Conservation (phyloP, 139 green algal genomes). For the Yamagishiella unicocca region DNA sequence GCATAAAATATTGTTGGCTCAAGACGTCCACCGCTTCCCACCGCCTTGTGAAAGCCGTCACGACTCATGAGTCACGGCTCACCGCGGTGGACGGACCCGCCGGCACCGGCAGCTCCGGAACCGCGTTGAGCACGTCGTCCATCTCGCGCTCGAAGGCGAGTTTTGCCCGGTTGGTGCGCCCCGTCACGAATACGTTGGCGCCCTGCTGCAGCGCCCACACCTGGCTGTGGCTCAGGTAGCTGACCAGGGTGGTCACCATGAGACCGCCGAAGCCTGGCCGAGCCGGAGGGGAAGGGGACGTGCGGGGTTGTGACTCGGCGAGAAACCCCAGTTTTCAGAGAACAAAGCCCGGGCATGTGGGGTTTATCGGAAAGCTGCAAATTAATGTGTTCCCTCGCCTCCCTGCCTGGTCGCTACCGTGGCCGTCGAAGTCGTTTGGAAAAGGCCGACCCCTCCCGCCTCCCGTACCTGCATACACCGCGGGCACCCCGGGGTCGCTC, state of each 20-base stretch:
- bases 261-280: conserved; percentile 78
- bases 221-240: conserved; percentile 96
- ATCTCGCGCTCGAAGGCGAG: conserved; percentile 90
- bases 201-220: conserved; percentile 72
- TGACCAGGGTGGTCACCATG: conserved; percentile 96
- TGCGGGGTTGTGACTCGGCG: too few relatives aligned
- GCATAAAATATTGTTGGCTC: too few relatives aligned
- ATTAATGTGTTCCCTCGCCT: too few relatives aligned
- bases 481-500: conserved; percentile 94
- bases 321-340: too few relatives aligned
- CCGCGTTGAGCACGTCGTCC: conserved; percentile 73
- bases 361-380: too few relatives aligned
- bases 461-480: conserved; percentile 89
- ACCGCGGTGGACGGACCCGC: background rate
- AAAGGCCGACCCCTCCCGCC: too few relatives aligned
- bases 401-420: too few relatives aligned
- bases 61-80: background rate
- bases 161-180: conserved; percentile 88
- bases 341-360: too few relatives aligned
- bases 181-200: conserved; percentile 80
- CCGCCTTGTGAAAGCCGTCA: too few relatives aligned
- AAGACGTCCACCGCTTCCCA: background rate
- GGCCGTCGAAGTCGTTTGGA: too few relatives aligned
- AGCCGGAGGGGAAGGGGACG: too few relatives aligned
- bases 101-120: conserved; percentile 76